Conservation (phyloP, 352 stramenopile genomes). For the Globisporangium middletonii region DNA sequence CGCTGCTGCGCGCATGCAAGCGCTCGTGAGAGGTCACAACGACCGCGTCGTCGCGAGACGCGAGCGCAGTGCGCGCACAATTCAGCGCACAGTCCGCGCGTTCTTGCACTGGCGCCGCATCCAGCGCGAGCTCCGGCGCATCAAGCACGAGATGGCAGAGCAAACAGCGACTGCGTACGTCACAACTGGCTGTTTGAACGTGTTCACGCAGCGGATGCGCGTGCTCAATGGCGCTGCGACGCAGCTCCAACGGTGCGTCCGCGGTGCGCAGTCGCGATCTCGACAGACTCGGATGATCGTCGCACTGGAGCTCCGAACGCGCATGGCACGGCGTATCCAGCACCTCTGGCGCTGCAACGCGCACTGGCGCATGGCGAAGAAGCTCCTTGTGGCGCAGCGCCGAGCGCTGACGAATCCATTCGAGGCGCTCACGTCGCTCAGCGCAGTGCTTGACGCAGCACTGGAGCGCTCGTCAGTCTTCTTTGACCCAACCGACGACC, state of each 20-base stretch:
- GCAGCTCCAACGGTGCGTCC: slow-evolving; percentile 50
- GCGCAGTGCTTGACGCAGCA: slow-evolving; percentile 30
- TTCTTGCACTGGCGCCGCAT: slow-evolving; percentile 37
- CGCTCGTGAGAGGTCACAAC: slow-evolving; percentile 39
- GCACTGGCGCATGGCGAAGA: slow-evolving; percentile 37
- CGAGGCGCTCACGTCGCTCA: slow-evolving; percentile 14
- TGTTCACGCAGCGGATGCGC: slow-evolving; percentile 27
- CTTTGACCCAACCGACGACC: slow-evolving; percentile 56
- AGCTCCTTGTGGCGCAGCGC: slow-evolving; percentile 42
- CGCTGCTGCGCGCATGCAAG: slow-evolving; percentile 44
- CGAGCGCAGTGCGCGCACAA: slow-evolving; percentile 37
- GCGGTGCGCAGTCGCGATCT: slow-evolving; percentile 32
- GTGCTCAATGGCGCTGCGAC: slow-evolving; percentile 34
- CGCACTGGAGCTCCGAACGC: slow-evolving; percentile 24
- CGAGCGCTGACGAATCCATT: slow-evolving; percentile 57
- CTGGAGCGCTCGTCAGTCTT: slow-evolving; percentile 16
- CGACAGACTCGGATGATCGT: slow-evolving; percentile 30
- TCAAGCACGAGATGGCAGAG: slow-evolving; percentile 24
- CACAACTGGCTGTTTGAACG: slow-evolving; percentile 9
- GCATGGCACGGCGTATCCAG: slow-evolving; percentile 63
- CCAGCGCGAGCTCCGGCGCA: slow-evolving; percentile 25
- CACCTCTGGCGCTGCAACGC: slow-evolving; percentile 48
- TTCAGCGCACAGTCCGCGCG: slow-evolving; percentile 32
- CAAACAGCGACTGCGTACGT: slow-evolving; percentile 22
- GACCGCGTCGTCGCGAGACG: slow-evolving; percentile 25